Evolutionary conservation across 2,329 filamentous ascomycete species (phyloP).

Genomic region (Phoma sp.): DNA sequence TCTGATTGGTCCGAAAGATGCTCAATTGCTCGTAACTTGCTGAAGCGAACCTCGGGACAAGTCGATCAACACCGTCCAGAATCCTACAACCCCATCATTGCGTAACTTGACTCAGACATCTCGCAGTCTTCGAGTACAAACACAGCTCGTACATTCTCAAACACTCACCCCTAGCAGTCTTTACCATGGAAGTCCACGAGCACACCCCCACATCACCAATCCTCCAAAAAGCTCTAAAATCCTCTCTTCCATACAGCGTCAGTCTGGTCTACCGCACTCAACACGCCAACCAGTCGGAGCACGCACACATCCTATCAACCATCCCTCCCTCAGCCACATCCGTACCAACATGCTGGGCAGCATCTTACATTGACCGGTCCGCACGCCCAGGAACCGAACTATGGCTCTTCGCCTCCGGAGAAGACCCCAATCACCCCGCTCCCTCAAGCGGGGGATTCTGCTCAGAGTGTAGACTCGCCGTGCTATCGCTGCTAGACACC

Average conservation of each 20-base stretch:
- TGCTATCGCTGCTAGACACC: conserved; percentile 37
- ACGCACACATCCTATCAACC: conserved; percentile 48
- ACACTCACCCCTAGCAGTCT: not conserved
- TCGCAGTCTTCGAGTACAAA: not conserved
- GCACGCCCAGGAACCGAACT: conserved; percentile 69
- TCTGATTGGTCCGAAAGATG: conserved; percentile 10
- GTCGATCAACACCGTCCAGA: not conserved
- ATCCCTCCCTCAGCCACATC: conserved; percentile 38
- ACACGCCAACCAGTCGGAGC: conserved; percentile 57
- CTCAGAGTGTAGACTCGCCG: conserved; percentile 37
- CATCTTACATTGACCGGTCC: conserved; percentile 68
- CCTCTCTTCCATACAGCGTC: conserved; percentile 65
- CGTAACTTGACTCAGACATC: not conserved
- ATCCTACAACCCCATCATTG: not conserved
- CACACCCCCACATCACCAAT: conserved; percentile 54
- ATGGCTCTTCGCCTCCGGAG: conserved; percentile 62
- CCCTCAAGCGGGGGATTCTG: conserved; percentile 26
- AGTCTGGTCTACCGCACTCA: conserved; percentile 70
- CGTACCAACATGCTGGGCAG: conserved; percentile 57
- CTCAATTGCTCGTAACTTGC: not conserved
- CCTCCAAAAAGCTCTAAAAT: conserved; percentile 58
- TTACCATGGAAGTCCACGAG: conserved; percentile 16
- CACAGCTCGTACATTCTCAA: not conserved
- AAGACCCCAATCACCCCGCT: conserved; percentile 29
- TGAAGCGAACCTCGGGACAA: not conserved